A percentile compares a stretch with the other conserved stretches of the same genome.
Evolutionary conservation across 78 protist species (phyloP).

Genomic region (Speleostelium caveatum): DNA sequence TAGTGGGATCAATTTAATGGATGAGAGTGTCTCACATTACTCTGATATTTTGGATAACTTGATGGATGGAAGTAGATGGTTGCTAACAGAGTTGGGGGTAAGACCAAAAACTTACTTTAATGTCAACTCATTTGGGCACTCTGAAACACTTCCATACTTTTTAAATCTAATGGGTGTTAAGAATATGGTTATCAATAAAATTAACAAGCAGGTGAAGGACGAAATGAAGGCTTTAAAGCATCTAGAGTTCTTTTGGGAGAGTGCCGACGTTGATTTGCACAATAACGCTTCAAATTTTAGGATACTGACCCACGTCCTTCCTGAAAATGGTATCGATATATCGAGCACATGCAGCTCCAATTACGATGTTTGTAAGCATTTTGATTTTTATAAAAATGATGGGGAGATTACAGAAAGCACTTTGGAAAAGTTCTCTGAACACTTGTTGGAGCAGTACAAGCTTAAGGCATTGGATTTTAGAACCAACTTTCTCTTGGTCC

Average conservation of each 20-base stretch:
- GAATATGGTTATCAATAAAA: conserved; percentile 3
- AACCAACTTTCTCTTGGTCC: conserved; percentile 5
- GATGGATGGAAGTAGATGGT: not conserved
- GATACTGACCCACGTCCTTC: conserved; percentile 5
- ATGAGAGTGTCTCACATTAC: not conserved
- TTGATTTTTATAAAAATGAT: not conserved
- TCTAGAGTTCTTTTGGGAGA: conserved; percentile 24
- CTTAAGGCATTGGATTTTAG: not conserved
- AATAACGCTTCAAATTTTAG: not conserved
- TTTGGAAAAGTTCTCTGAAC: not conserved
- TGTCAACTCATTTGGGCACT: conserved; percentile 1
- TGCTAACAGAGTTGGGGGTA: not conserved
- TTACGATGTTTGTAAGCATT: not conserved
- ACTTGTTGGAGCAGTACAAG: not conserved
- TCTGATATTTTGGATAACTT: not conserved
- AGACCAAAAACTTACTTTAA: conserved; percentile 3
- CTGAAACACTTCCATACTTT: conserved; percentile 1
- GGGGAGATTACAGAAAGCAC: not conserved
- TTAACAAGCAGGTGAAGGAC: not conserved
- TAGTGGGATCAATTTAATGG: not conserved
- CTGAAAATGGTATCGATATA: not conserved
- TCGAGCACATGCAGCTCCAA: not conserved
- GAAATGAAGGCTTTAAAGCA: not conserved
- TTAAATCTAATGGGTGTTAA: not conserved
- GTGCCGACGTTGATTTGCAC: not conserved